Base-by-base conservation (phyloP, 2,329 filamentous ascomycete species). In the Huntiella decipiens region DNA sequence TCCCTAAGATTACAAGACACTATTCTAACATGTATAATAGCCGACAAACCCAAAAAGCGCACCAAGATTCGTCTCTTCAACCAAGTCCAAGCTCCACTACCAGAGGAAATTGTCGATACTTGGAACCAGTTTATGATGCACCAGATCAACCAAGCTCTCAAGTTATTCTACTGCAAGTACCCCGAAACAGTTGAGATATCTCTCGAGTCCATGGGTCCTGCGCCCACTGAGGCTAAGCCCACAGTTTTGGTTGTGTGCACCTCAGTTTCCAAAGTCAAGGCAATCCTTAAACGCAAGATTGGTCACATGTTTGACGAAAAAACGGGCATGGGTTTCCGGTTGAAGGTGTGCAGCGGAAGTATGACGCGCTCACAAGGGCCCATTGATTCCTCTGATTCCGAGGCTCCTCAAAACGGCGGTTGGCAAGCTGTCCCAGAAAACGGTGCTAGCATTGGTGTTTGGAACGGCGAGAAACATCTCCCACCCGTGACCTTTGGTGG, bases 401-500 rank as follows among this genome's bases (percentile, higher is more conserved):
- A 56, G 0, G 54, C 56, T 11, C 51, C 53, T 2, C 69, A 68
- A 32, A 94, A 92, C 55, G 76, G 77, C 1, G 77, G 76, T 49
- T 88, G 84, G 56, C 87, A 96, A 59, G 68, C 78, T 54, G 71
- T 73, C 16, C 88, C 88, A 1, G 62, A 74, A 0, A 94, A 87
- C 53, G 88, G 88, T 1, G 88, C 88, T 5, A 94, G 86, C 38
- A 95, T 96, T 49, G 88, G 88, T 5, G 87, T 87, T 1, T 95
- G 84, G 67, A 77, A 83, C 43, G 81, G 82, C 48, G 76, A 86
- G 52, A 77, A 82, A 38, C 88, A 95, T 56, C 66, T 95, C 2
- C 86, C 87, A 4, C 85, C 88, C 2, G 88, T 93, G 3, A 92
- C 85, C 31, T 86, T 93, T 53, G 88, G 88, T 10, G 88, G 88